Percentiles rank a stretch among this genome's conserved stretches.
These are phyloP conservation scores for Monilinia laxa DNA, from an alignment of 2,329 filamentous ascomycete genomes.

Conservation along the genomic window DNA sequence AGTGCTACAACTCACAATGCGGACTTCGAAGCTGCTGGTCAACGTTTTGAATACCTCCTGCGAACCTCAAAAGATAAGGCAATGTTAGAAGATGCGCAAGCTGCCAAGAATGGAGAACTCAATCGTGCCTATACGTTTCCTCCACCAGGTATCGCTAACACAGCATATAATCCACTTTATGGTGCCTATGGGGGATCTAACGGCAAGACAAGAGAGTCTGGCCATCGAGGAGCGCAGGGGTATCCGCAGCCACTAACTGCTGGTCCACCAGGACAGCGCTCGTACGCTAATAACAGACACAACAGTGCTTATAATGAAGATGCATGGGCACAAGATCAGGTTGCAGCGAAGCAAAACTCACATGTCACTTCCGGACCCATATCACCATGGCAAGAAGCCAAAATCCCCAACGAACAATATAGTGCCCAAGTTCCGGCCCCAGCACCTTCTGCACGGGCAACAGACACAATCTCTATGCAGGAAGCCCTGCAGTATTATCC, in stretches of 20 bases:
- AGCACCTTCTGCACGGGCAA: constrained; percentile 1
- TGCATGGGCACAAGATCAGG: constrained; percentile 19
- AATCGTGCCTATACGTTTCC: constrained; percentile 35
- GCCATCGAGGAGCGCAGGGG: constrained; percentile 27
- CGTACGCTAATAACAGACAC: constrained; percentile 21
- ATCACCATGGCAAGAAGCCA: constrained; percentile 23
- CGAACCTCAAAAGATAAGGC: constrained; percentile 1
- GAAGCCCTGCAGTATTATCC: constrained; percentile 37
- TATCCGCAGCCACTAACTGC: constrained; percentile 41
- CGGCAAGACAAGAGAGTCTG: constrained; percentile 6
- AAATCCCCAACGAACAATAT: constrained; percentile 8
- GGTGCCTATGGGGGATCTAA: constrained; percentile 20
- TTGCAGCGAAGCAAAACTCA: neutral
- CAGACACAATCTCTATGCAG: constrained; percentile 34
- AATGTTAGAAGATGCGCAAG: neutral
- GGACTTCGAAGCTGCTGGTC: neutral
- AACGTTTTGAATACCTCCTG: constrained; percentile 15
- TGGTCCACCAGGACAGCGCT: constrained; percentile 40
- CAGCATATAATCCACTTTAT: constrained; percentile 31
- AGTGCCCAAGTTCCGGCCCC: neutral
- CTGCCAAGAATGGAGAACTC: constrained; percentile 26
- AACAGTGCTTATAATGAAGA: constrained; percentile 22
- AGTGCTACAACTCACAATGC: neutral
- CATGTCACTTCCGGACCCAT: neutral
- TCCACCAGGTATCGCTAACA: constrained; percentile 27